These are phyloP conservation scores for Hypoxylon sp. DNA, from an alignment of 2,329 filamentous ascomycete genomes.

Conservation along the genomic window DNA sequence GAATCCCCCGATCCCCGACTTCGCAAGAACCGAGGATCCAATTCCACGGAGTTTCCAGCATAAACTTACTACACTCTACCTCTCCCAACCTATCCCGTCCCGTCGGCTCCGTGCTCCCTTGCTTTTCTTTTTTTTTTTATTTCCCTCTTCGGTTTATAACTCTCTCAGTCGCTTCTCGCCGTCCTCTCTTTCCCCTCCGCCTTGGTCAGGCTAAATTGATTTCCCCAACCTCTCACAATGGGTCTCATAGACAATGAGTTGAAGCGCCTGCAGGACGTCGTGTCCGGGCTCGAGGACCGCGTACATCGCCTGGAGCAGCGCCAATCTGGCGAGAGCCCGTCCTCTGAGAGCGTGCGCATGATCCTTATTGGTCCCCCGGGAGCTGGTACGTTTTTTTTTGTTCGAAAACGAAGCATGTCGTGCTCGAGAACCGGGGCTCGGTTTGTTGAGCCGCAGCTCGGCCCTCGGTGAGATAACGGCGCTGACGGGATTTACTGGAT, in stretches of 20 bases:
- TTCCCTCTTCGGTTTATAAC: slow-evolving; percentile 31
- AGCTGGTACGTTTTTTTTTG: slow-evolving; percentile 75
- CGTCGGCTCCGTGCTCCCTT: slow-evolving; percentile 22
- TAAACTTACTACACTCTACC: slow-evolving; percentile 29
- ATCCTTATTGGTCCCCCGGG: slow-evolving; percentile 97
- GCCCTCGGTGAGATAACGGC: slow-evolving; percentile 14
- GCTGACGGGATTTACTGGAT: slow-evolving; percentile 28
- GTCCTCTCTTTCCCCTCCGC: slow-evolving; percentile 24
- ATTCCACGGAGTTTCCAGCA: slow-evolving; percentile 17
- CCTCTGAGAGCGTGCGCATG: slow-evolving; percentile 82
- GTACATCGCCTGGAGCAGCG: slow-evolving; percentile 85
- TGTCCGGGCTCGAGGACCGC: slow-evolving; percentile 83
- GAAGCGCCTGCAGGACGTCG: slow-evolving; percentile 82
- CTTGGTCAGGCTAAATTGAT: slow-evolving; percentile 40
- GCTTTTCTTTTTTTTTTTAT: slow-evolving; percentile 14
- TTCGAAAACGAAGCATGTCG: slow-evolving; percentile 7
- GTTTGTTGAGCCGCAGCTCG: slow-evolving; percentile 5
- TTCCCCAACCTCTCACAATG: slow-evolving; percentile 64
- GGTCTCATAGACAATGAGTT: slow-evolving; percentile 87
- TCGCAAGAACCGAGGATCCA: slow-evolving; percentile 29
- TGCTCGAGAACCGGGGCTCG: neutral
- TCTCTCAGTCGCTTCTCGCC: slow-evolving; percentile 20
- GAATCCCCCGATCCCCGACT: slow-evolving; percentile 38
- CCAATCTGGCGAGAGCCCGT: slow-evolving; percentile 65
- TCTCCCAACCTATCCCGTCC: slow-evolving; percentile 32